Base-by-base conservation (phyloP, 228 moss, liverwort and hornwort species). In the Sphagnum magellanicum region DNA sequence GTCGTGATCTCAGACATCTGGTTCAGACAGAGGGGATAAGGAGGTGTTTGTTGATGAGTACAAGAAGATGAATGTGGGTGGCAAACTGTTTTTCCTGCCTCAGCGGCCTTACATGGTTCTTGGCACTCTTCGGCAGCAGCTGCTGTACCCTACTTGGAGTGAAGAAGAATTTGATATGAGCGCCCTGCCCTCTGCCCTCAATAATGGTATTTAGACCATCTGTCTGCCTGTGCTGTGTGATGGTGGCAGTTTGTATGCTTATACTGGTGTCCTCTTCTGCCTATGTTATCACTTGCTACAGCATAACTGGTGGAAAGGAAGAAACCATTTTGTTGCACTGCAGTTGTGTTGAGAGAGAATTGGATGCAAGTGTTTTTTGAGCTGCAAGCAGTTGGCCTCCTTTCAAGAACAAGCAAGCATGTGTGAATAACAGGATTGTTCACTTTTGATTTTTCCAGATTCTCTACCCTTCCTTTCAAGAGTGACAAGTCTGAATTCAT, bases 51-150 rank as follows among this genome's bases (percentile, higher is more conserved):
- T 63, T 49, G 15, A 16, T 50, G 16, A 47, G 7, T 50, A 61
- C 17, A 16, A 48, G 46, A 71, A 50, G 47, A 71, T 47, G 46
- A 63, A 69, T 62, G 11, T 51, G 51, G 68, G 77, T 5, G 80
- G 64, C 51, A 76, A 76, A 50, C 52, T 85, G 16, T 85, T 85
- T 70, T 85, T 85, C 66, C 71, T 85, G 67, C 85, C 85, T 0
- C 85, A 85, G 73, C 74, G 79, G 72, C 85, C 85, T 6, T 85
- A 85, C 67, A 81, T 85, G 85, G 85, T 85, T 13, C 13, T 85
- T 32, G 85, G 85, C 47, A 81, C 76, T 72, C 70, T 85, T 13
- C 79, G 85, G 4, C 81, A 85, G 50, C 85, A 85, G 50, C 72
- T 85, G 66, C 46, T 85, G 49, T 85, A 85, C 64, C 85, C 85